These are phyloP conservation scores for Ophiostoma sp. DNA, from an alignment of 2,329 filamentous ascomycete species.

Conservation along the genomic window DNA sequence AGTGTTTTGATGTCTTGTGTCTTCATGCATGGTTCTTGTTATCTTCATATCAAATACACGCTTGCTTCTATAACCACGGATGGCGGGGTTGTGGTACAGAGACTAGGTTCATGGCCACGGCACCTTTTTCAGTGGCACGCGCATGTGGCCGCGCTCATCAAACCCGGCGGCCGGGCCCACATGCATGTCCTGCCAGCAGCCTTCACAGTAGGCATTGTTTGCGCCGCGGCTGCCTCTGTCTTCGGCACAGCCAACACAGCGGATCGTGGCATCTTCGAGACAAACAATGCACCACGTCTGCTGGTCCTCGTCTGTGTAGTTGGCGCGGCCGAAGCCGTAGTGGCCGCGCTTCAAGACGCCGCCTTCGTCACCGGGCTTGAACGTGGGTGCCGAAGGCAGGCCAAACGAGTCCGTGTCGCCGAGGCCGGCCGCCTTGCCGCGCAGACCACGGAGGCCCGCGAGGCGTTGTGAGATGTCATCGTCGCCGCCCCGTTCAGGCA, in stretches of 20 bases:
- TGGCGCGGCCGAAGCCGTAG: conserved; percentile 33
- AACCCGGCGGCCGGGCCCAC: conserved; percentile 61
- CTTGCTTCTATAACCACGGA: not conserved
- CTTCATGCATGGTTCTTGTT: not conserved
- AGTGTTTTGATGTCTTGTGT: too few relatives aligned
- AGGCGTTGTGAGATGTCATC: conserved; percentile 48
- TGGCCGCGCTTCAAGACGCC: conserved; percentile 5
- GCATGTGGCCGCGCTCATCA: conserved; percentile 65
- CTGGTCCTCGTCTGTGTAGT: conserved; percentile 63
- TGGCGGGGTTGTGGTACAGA: too few relatives aligned
- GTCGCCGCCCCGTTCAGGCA: conserved; percentile 33
- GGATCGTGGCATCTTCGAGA: conserved; percentile 67
- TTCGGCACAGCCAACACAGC: conserved; percentile 64
- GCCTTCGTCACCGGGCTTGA: conserved; percentile 40
- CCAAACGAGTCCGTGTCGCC: conserved; percentile 35
- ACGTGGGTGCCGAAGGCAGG: conserved; percentile 47
- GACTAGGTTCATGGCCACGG: not conserved
- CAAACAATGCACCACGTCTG: conserved; percentile 79
- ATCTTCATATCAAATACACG: conserved; percentile 8
- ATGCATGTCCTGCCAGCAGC: conserved; percentile 80
- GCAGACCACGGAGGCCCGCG: conserved; percentile 44
- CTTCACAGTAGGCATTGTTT: conserved; percentile 59
- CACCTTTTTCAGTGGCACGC: conserved; percentile 41
- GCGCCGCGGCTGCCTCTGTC: conserved; percentile 38
- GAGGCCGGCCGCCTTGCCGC: conserved; percentile 26